Evolutionary conservation across 345 rosid species (phyloP).

Genomic region (Orychophragmus violaceus): DNA sequence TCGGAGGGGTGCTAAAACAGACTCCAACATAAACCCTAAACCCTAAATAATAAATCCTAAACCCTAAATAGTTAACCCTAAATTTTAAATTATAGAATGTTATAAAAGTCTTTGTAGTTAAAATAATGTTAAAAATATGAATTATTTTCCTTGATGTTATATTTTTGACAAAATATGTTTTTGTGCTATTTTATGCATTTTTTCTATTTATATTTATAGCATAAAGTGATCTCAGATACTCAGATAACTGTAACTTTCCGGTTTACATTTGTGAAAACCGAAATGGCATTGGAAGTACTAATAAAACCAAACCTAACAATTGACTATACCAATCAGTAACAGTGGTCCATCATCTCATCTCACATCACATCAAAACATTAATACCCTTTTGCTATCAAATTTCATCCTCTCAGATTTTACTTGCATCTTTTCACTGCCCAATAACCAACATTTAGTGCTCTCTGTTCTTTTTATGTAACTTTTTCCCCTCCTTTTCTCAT

Average conservation of each 20-base stretch:
- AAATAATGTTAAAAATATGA: no score
- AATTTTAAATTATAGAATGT: no score
- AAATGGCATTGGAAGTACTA: slow-evolving; percentile 11
- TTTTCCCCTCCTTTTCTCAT: not conserved
- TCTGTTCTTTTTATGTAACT: slow-evolving; percentile 10
- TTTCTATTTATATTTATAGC: no score
- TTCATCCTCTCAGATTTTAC: not conserved
- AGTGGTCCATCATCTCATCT: slow-evolving; percentile 25
- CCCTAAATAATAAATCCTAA: no score
- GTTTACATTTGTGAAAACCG: slow-evolving; percentile 2
- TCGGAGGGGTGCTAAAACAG: no score
- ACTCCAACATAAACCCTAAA: no score
- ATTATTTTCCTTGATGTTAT: no score
- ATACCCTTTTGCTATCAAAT: slow-evolving; percentile 13
- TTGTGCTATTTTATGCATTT: no score
- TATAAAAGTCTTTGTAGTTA: no score
- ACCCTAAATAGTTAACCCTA: no score
- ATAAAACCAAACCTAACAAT: slow-evolving; percentile 22
- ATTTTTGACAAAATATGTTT: no score
- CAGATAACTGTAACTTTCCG: not conserved
- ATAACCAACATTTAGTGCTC: slow-evolving; percentile 10
- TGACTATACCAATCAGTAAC: slow-evolving; percentile 20
- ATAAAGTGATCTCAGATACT: no score
- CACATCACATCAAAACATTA: slow-evolving; percentile 25
- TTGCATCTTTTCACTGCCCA: slow-evolving; percentile 18